These are phyloP conservation scores for Volutella citrinella DNA, from an alignment of 2,329 filamentous ascomycete genomes.

Conservation along the genomic window DNA sequence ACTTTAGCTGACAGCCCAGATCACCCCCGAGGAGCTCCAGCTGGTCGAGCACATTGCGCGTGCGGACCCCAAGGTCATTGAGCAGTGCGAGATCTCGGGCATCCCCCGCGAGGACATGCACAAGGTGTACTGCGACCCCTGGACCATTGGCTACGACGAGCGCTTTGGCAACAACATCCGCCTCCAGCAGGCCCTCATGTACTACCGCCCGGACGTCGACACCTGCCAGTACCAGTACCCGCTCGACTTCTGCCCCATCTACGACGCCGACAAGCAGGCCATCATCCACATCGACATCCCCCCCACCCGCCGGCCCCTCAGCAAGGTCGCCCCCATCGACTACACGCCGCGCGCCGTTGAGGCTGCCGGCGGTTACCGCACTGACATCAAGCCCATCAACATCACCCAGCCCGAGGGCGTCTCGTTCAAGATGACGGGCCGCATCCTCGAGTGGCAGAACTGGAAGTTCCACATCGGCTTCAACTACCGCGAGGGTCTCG, in stretches of 20 bases:
- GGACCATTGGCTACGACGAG: conserved; percentile 94
- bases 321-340: conserved; percentile 69
- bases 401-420: conserved; percentile 88
- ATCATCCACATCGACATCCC: conserved; percentile 85
- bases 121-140: conserved; percentile 94
- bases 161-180: conserved; percentile 76
- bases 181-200: conserved; percentile 92
- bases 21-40: conserved; percentile 87
- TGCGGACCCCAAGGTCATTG: conserved; percentile 80
- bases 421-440: conserved; percentile 71
- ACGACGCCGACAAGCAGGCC: conserved; percentile 72
- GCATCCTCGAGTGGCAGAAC: conserved; percentile 83
- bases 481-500: conserved; percentile 90
- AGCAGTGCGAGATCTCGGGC: conserved; percentile 81
- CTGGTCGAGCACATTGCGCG: conserved; percentile 74
- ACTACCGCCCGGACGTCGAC: conserved; percentile 82
- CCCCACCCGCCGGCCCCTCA: conserved; percentile 70
- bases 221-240: conserved; percentile 90
- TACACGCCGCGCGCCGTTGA: conserved; percentile 75
- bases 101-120: conserved; percentile 83
- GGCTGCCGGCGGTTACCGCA: conserved; percentile 71
- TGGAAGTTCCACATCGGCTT: conserved; percentile 93
- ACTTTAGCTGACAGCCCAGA: conserved; percentile 41
- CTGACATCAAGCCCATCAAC: conserved; percentile 79
- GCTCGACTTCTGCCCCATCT: conserved; percentile 92